Evolutionary conservation across 1,284 basidiomycete species (phyloP), one percentile per base, ranked within the genome.

Genomic region (Malassezia globosa): DNA sequence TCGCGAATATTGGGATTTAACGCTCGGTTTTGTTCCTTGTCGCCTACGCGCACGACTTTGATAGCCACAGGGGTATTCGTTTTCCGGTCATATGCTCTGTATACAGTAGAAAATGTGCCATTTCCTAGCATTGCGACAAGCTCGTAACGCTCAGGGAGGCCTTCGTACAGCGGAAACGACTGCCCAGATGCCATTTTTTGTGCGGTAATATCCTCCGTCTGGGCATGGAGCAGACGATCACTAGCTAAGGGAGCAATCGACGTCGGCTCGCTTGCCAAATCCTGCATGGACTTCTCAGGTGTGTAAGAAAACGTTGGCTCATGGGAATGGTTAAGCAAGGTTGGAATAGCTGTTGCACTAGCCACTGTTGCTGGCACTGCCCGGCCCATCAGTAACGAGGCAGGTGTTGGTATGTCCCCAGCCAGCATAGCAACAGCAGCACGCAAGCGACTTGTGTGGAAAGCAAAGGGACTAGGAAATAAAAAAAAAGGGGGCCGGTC

Each of bases 21-120:
- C 37, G 6, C 22, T 21, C 13, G 18, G 25, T 46, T 31, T 13
- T 27, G 48, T 45, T 37, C 95, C 52, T 96, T 77, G 69, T 97
- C 94, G 69, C 82, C 92, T 73, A 97, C 97, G 66, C 94, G 84
- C 43, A 97, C 94, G 43, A 92, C 85, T 75, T 96, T 96, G 77
- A 96, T 86, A 57, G 94, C 94, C 27, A 94, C 86, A 73, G 85
- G 85, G 69, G 82, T 77, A 16, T 83, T 81, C 14, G 83, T 82
- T 46, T 78, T 75, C 48, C 81, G 75, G 73, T 95, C 85, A 46
- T 85, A 66, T 2, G 89, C 94, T 72, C 87, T 88, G 79, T 94
- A 97, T 3, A 99, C 94, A 69, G 95, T 88, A 10, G 92, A 96
- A 73, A 99, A 97, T 31, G 94, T 94, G 56, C 94, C 94, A 42